These are phyloP conservation scores for Sclerotinia nivalis DNA, from an alignment of 2,329 filamentous ascomycete genomes.

Conservation along the genomic window DNA sequence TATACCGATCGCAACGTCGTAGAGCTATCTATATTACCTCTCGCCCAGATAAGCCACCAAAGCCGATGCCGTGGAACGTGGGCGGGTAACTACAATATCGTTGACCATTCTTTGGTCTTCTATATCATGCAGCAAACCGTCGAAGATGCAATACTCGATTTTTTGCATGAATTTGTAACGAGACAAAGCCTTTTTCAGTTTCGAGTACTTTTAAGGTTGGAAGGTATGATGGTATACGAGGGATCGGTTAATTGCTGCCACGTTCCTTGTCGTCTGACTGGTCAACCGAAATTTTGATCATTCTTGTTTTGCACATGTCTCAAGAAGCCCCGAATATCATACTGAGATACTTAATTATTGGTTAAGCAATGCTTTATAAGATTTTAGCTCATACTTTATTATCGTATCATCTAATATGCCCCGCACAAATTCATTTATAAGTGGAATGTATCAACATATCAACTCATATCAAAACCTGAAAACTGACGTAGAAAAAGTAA, in stretches of 20 bases:
- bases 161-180: conserved; percentile 5
- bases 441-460: not conserved
- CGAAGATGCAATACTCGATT: not conserved
- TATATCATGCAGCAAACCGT: not conserved
- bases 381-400: not conserved
- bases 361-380: not conserved
- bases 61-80: conserved; percentile 17
- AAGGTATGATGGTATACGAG: conserved; percentile 24
- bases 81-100: conserved; percentile 20
- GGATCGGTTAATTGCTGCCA: conserved; percentile 31
- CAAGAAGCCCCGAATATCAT: not conserved
- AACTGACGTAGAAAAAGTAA: conserved; percentile 25
- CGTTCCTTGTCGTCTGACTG: conserved; percentile 22
- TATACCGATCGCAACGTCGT: conserved; percentile 24
- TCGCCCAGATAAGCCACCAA: conserved; percentile 19
- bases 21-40: conserved; percentile 22
- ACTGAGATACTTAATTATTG: not conserved
- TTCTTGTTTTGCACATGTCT: conserved; percentile 1
- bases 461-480: not conserved
- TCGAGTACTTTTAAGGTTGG: not conserved
- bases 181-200: not conserved
- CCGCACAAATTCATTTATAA: not conserved
- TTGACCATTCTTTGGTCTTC: conserved; percentile 16
- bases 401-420: not conserved
- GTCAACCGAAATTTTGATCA: not conserved